Evolutionary conservation across 192 early-diverging fungal species (phyloP).

Genomic region (Coemansia sp.): DNA sequence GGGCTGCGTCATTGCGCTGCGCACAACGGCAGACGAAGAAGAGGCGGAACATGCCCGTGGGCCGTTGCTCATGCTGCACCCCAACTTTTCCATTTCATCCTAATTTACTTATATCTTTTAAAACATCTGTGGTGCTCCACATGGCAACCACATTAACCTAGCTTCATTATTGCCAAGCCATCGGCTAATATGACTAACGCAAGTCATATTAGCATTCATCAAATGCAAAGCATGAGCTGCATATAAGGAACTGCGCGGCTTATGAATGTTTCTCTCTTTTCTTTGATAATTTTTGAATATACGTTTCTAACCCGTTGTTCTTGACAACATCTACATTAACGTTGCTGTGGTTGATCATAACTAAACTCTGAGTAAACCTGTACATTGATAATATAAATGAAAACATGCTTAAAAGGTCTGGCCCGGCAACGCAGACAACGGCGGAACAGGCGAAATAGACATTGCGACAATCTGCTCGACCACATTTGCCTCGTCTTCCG

Average conservation of each 20-base stretch:
- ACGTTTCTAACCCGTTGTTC: too few species aligned
- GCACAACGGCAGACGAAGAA: constrained; percentile 11
- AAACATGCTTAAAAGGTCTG: background rate
- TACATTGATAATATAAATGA: background rate
- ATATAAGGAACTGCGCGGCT: too few species aligned
- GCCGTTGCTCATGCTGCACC: constrained; percentile 49
- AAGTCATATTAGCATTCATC: too few species aligned
- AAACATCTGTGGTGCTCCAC: too few species aligned
- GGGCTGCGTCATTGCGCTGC: constrained; percentile 50
- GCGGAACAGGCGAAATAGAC: constrained; percentile 42
- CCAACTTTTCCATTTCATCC: constrained; percentile 52
- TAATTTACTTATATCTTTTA: constrained; percentile 3
- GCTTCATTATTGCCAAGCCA: too few species aligned
- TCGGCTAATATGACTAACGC: too few species aligned
- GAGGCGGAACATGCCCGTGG: constrained; percentile 19
- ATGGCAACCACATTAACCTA: too few species aligned
- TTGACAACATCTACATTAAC: too few species aligned
- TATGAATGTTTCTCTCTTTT: too few species aligned
- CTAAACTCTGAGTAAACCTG: background rate
- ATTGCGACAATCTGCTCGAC: constrained; percentile 42
- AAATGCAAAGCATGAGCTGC: too few species aligned
- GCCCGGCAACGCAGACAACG: constrained; percentile 23
- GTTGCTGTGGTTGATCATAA: background rate
- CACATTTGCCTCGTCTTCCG: constrained; percentile 18
- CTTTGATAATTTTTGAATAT: too few species aligned